Base-by-base conservation (phyloP, 148 eudicot genomes). In the Rhododendron williamsianum region DNA sequence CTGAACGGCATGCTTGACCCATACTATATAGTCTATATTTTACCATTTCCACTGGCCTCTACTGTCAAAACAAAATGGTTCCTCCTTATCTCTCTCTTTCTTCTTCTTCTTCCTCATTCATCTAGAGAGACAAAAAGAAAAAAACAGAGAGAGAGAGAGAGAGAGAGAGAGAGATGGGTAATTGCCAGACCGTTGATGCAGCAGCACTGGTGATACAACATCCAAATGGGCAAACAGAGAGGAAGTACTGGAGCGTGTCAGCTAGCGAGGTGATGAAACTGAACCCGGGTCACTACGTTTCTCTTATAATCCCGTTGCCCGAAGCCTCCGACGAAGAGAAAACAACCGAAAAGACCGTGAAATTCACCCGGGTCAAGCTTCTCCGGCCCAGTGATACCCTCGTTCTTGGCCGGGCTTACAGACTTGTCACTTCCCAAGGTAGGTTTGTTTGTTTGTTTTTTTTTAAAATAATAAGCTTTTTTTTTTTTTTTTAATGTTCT, bases 121-220 rank as follows among this genome's bases (percentile, higher is more conserved):
- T 30, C n/a, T 56, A 51, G 80, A 48, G 74, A 86, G 78, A 58
- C n/a, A 58, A 51, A 51, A 51, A 51, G 54, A 12, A 12, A 51
- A 2, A 51, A 12, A 51, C 13, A 89, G 83, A 82, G 52, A 86
- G 82, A 91, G 73, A 94, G 23, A 76, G 79, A 76, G 79, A 67
- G 12, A 56, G 60, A 86, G 74, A 89, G 83, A 82, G 54, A 86
- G 83, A 92, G 76, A 95, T 97, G 99, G 99, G 99, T 21, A 97
- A 97, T 87, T 97, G 99, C 82, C 99, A 97, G 80, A 96, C 99
- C 52, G 90, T 97, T 30, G 99, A 97, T 92, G 96, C 96, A 72
- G 98, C 98, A 86, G 98, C 98, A 84, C 91, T 95, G 46, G 98
- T 92, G 72, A 92, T 97, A 90, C 99, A 97, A 83, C 98, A 95